phyloP scores from a whole-genome alignment of 139 green algal species.

The Tetradesmus obliquus region DNA sequence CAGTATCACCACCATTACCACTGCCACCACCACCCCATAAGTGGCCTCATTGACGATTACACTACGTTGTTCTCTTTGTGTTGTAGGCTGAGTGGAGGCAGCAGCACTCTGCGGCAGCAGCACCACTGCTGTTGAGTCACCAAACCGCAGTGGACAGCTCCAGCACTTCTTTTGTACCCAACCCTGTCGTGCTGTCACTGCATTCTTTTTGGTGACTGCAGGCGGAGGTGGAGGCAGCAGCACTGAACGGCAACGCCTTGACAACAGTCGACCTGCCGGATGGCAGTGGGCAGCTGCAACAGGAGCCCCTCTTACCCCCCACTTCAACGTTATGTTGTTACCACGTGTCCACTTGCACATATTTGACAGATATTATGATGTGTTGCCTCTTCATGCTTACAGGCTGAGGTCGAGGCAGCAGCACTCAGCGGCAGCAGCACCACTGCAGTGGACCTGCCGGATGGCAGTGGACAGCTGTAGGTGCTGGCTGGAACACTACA shows the following conservation, averaged over 20 bases:
- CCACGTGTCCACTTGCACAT: too few relatives aligned
- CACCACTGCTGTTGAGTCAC: conserved; percentile 46
- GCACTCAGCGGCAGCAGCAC: conserved; percentile 43
- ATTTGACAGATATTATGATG: too few relatives aligned
- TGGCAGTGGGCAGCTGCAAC: conserved; percentile 53
- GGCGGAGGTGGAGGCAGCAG: conserved; percentile 74
- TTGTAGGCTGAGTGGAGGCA: conserved; percentile 69
- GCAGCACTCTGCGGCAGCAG: conserved; percentile 52
- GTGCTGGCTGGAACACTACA: too few relatives aligned
- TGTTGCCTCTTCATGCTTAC: too few relatives aligned
- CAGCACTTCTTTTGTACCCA: too few relatives aligned
- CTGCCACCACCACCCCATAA: too few relatives aligned
- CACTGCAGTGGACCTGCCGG: conserved; percentile 47
- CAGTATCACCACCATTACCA: too few relatives aligned
- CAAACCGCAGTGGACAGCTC: conserved; percentile 57
- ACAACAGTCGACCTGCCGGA: conserved; percentile 52
- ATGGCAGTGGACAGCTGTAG: conserved; percentile 59
- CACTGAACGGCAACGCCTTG: conserved; percentile 42
- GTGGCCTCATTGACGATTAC: too few relatives aligned
- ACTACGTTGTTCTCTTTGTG: too few relatives aligned
- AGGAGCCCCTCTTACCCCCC: too few relatives aligned
- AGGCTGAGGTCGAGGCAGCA: conserved; percentile 74
- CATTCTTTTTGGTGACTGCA: not conserved
- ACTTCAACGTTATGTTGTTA: too few relatives aligned
- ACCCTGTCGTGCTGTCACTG: too few relatives aligned